Percentiles rank a stretch among this genome's conserved stretches.
phyloP scores from a whole-genome alignment of 169 alveolate genomes.

The Plasmodium yoelii region DNA sequence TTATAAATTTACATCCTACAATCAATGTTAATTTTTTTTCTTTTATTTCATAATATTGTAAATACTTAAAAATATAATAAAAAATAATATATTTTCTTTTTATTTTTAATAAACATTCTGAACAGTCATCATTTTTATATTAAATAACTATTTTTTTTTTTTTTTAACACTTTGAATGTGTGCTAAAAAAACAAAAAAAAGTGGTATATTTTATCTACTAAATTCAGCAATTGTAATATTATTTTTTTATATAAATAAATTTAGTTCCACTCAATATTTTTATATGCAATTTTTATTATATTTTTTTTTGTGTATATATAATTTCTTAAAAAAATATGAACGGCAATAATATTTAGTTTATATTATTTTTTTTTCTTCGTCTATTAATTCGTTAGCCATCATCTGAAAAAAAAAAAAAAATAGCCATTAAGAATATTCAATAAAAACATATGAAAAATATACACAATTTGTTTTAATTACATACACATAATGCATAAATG shows the following conservation, averaged over 20 bases:
- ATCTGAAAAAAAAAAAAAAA: slow-evolving; percentile 38
- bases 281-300: slow-evolving; percentile 9
- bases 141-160: slow-evolving; percentile 14
- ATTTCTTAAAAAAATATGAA: slow-evolving; percentile 61
- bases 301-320: slow-evolving; percentile 50
- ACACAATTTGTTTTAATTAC: background rate
- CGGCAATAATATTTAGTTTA: slow-evolving; percentile 40
- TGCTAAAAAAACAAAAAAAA: slow-evolving; percentile 36
- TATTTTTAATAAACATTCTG: slow-evolving; percentile 25
- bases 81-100: background rate
- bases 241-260: slow-evolving; percentile 16
- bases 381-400: slow-evolving; percentile 75
- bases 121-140: slow-evolving; percentile 30
- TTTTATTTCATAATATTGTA: slow-evolving; percentile 24
- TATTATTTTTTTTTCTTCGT: slow-evolving; percentile 59
- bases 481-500: slow-evolving; percentile 13
- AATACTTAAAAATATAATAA: slow-evolving; percentile 14
- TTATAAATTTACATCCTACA: slow-evolving; percentile 35
- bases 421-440: slow-evolving; percentile 2
- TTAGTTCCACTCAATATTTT: background rate
- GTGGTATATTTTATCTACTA: slow-evolving; percentile 6
- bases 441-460: background rate
- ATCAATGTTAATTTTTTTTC: slow-evolving; percentile 14
- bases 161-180: slow-evolving; percentile 32
- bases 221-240: slow-evolving; percentile 13